A percentile compares a stretch with the other conserved stretches of the same genome.
Conservation (phyloP, 2,329 filamentous ascomycete species). For the Intubia oerlemansii region DNA sequence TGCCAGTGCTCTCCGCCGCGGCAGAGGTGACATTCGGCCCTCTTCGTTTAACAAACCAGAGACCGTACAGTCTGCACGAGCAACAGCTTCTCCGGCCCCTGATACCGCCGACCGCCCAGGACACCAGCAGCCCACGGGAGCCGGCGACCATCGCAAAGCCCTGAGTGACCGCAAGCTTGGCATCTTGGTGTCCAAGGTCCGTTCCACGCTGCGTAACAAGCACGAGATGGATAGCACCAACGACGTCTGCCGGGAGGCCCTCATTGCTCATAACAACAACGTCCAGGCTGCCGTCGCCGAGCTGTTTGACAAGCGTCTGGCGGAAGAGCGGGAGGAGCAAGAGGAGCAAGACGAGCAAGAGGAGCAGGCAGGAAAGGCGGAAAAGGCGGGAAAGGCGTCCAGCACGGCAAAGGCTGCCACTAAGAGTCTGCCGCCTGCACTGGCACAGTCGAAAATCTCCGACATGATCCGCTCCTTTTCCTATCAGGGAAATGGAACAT, state of each 20-base stretch:
- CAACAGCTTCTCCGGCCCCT: too few relatives aligned
- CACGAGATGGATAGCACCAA: neutral
- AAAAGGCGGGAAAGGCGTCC: neutral
- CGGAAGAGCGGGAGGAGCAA: neutral
- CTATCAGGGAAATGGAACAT: constrained; percentile 2
- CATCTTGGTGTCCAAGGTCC: constrained; percentile 4
- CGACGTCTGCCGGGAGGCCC: constrained; percentile 2
- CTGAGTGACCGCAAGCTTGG: constrained; percentile 4
- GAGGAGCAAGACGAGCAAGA: too few relatives aligned
- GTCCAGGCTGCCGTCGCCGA: constrained; percentile 4
- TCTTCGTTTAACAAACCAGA: constrained; percentile 32
- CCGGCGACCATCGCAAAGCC: too few relatives aligned
- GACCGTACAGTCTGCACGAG: too few relatives aligned
- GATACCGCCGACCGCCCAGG: too few relatives aligned
- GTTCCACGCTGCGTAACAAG: constrained; percentile 3
- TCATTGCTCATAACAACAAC: constrained; percentile 5
- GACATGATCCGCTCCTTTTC: constrained; percentile 7
- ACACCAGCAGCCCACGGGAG: too few relatives aligned
- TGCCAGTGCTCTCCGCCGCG: constrained; percentile 19
- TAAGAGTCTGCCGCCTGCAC: too few relatives aligned
- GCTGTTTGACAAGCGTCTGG: constrained; percentile 4
- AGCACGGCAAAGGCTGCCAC: too few relatives aligned
- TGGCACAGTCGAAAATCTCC: neutral
- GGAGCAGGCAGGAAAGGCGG: neutral
- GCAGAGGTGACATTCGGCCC: constrained; percentile 39